Base-by-base conservation (phyloP, 2,329 filamentous ascomycete species). In the Fusarium gaditjirri region DNA sequence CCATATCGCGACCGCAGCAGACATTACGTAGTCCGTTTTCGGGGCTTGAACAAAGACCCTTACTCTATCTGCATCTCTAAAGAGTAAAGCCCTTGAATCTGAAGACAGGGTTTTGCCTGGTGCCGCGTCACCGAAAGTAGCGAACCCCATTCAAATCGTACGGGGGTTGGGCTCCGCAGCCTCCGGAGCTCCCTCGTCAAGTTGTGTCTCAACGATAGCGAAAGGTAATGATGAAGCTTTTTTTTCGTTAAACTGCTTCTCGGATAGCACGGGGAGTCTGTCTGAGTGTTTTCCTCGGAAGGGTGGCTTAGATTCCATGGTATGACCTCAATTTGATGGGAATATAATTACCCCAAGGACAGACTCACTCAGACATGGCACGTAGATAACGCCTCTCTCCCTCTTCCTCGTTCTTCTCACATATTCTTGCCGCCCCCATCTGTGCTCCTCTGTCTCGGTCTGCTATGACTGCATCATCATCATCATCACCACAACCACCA, bases 41-140 rank as follows among this genome's bases (percentile, higher is more conserved):
- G 53, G 65, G 42, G 60, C 46, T 70, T 52, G 54, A 54, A 43
- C 39, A 47, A 65, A 42, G 66, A 65, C 65, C 50, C 59, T 27
- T 49, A 69, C 61, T 57, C 41, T 42, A 65, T 39, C 41, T 64
- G 27, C 43, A 23, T 25, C 63, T 62, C 27, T 21, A 68, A 68
- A 54, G 50, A 53, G 65, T 68, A 56, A 68, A 56, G 64, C 16
- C 27, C 27, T 38, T 56, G 29, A 14, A 58, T 38, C 50, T 59
- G 58, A 25, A 52, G 53, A 44, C 39, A 42, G 29, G 56, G 54
- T 57, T 68, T 64, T 52, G 68, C 64, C 57, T 39, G 46, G 49
- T 69, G 68, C 68, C 68, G 68, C 68, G 68, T 71, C 68, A 71
- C 68, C 68, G 53, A 71, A 36, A 71, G 53, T 61, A 70, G 62